A percentile compares a stretch with the other conserved stretches of the same genome.
Evolutionary conservation across 208 protist genomes (phyloP).

Genomic region (Trypanosoma cruzi): DNA sequence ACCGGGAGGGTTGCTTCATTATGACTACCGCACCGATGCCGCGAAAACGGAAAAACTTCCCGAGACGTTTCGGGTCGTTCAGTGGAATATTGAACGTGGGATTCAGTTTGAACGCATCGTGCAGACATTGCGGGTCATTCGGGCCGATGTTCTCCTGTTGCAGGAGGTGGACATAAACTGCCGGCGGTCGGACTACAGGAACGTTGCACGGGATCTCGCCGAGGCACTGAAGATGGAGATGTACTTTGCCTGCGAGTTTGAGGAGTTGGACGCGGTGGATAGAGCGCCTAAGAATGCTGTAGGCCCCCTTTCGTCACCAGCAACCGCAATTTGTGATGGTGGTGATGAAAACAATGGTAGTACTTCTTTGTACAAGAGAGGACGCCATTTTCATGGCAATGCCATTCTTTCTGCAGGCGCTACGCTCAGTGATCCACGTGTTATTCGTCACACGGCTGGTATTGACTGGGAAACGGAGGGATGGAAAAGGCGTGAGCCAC

Average conservation of each 20-base stretch:
- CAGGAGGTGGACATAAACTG: slow-evolving; percentile 87
- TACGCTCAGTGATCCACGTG: slow-evolving; percentile 37
- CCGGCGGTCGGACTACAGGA: slow-evolving; percentile 57
- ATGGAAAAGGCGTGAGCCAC: slow-evolving; percentile 41
- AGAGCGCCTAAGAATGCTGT: slow-evolving; percentile 44
- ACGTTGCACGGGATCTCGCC: slow-evolving; percentile 64
- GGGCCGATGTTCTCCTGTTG: slow-evolving; percentile 75
- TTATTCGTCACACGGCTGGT: slow-evolving; percentile 44
- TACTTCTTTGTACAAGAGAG: neutral
- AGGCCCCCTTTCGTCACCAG: slow-evolving; percentile 39
- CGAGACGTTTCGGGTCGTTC: slow-evolving; percentile 54
- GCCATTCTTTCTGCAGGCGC: slow-evolving; percentile 57
- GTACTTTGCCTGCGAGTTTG: slow-evolving; percentile 82
- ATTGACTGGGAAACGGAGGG: slow-evolving; percentile 64
- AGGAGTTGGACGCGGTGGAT: slow-evolving; percentile 53
- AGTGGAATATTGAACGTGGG: slow-evolving; percentile 91
- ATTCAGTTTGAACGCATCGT: slow-evolving; percentile 62
- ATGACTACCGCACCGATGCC: slow-evolving; percentile 52
- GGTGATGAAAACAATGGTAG: neutral
- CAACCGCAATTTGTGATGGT: too few relatives aligned
- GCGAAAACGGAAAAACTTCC: slow-evolving; percentile 32
- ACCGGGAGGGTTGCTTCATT: slow-evolving; percentile 58
- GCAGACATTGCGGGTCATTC: slow-evolving; percentile 36
- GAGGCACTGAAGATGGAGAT: slow-evolving; percentile 53
- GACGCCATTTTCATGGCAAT: slow-evolving; percentile 79